phyloP scores from a whole-genome alignment of 768 basidiomycete species.

The Pleurotus citrinopileatus region DNA sequence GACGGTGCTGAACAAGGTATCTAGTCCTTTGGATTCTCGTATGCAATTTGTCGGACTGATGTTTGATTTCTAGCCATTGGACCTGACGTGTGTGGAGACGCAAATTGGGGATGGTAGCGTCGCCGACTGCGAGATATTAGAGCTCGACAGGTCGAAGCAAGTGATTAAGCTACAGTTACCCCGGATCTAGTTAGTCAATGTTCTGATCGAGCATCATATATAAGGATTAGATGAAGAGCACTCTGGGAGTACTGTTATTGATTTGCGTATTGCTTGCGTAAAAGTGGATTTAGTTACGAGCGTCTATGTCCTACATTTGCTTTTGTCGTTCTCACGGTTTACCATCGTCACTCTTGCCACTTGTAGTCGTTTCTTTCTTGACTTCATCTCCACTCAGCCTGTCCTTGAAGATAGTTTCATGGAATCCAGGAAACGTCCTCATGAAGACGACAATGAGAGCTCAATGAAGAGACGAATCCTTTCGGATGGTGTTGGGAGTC shows the following conservation, averaged over 20 bases:
- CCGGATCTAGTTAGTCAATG: slow-evolving; percentile 3
- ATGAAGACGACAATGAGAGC: slow-evolving; percentile 43
- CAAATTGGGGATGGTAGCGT: slow-evolving; percentile 80
- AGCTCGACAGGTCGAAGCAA: slow-evolving; percentile 35
- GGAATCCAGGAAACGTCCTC: slow-evolving; percentile 62
- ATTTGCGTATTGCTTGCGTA: too few relatives aligned
- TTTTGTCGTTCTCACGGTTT: slow-evolving; percentile 4
- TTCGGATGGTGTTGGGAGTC: slow-evolving; percentile 47
- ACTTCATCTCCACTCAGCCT: background rate
- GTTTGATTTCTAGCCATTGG: slow-evolving; percentile 50
- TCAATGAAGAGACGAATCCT: slow-evolving; percentile 55
- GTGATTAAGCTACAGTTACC: slow-evolving; percentile 33
- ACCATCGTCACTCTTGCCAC: background rate
- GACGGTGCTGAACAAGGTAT: slow-evolving; percentile 72
- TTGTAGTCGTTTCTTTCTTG: background rate
- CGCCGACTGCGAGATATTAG: slow-evolving; percentile 85
- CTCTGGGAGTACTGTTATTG: too few relatives aligned
- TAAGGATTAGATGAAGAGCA: too few relatives aligned
- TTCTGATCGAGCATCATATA: slow-evolving; percentile 1
- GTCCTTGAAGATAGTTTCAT: slow-evolving; percentile 22
- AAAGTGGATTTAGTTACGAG: too few relatives aligned
- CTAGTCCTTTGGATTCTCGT: slow-evolving; percentile 15
- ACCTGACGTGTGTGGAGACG: slow-evolving; percentile 89
- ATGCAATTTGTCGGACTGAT: slow-evolving; percentile 16
- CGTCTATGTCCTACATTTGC: background rate